Conservation (phyloP, 2,329 filamentous ascomycete genomes). For the Acarospora socialis region DNA sequence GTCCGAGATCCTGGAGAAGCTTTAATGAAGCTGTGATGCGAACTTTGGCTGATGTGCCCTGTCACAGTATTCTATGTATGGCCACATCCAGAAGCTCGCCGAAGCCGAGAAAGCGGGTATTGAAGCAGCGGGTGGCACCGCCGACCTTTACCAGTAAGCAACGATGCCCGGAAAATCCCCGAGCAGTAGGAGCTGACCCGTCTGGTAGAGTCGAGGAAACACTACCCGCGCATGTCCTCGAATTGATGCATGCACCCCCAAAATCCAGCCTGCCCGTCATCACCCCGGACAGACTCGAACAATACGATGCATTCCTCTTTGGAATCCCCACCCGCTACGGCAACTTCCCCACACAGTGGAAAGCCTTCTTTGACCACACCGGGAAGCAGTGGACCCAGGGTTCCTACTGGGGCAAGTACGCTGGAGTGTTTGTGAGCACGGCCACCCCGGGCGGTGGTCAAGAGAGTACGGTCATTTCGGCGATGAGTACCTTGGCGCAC, state of each 20-base stretch:
- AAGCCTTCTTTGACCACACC: slow-evolving; percentile 70
- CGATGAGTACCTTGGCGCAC: slow-evolving; percentile 76
- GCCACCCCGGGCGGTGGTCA: slow-evolving; percentile 76
- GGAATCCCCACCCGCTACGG: slow-evolving; percentile 94
- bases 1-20: no score
- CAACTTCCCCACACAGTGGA: slow-evolving; percentile 96
- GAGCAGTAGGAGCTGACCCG: slow-evolving; percentile 1
- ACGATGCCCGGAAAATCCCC: no score
- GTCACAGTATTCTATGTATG: slow-evolving; percentile 96
- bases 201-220: slow-evolving; percentile 60
- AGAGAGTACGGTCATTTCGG: slow-evolving; percentile 68
- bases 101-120: slow-evolving; percentile 86
- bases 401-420: slow-evolving; percentile 73
- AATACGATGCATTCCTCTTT: slow-evolving; percentile 80
- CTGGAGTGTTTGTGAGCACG: slow-evolving; percentile 83
- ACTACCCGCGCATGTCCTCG: slow-evolving; percentile 64
- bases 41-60: no score
- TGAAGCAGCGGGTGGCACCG: slow-evolving; percentile 68
- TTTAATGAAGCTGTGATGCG: no score
- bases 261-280: slow-evolving; percentile 58
- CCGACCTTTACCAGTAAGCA: slow-evolving; percentile 65
- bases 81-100: slow-evolving; percentile 72
- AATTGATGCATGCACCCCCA: slow-evolving; percentile 78
- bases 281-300: slow-evolving; percentile 45
- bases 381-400: slow-evolving; percentile 67